Percentiles rank a stretch among this genome's conserved stretches.
Conservation (phyloP, 331 rosid genomes). For the Rhamnella rubrinervis region DNA sequence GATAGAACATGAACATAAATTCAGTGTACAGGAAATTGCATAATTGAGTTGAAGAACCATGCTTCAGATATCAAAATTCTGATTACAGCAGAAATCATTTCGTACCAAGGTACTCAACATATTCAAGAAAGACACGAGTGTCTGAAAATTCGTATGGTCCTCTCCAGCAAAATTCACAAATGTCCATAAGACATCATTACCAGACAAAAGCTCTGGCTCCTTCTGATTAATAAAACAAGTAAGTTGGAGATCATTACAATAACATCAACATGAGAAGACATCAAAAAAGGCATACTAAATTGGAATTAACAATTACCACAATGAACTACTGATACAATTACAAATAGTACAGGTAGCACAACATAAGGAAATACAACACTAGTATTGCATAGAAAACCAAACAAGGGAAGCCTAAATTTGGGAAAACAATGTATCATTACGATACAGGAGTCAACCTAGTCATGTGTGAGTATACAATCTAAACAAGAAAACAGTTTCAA, state of each 20-base stretch:
- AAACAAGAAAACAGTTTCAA: neutral
- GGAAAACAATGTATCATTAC: neutral
- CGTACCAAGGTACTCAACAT: conserved; percentile 95
- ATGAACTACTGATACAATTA: too few relatives aligned
- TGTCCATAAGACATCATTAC: conserved; percentile 94
- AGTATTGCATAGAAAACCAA: conserved; percentile 8
- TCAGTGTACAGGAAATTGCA: conserved; percentile 8
- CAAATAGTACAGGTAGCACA: neutral
- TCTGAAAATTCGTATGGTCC: conserved; percentile 91
- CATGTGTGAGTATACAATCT: too few relatives aligned
- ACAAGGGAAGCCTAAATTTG: conserved; percentile 7
- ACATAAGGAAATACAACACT: neutral
- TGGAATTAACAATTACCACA: neutral
- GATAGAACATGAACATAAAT: conserved; percentile 21
- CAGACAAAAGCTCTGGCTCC: conserved; percentile 91
- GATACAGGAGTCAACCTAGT: too few relatives aligned
- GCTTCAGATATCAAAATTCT: conserved; percentile 8
- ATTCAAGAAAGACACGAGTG: conserved; percentile 90
- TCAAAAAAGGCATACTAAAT: neutral
- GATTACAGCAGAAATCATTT: conserved; percentile 16
- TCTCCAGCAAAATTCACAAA: conserved; percentile 98
- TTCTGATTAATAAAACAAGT: conserved; percentile 44
- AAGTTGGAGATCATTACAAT: conserved; percentile 19
- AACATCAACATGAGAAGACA: conserved; percentile 17
- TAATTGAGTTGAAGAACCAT: neutral